Conservation (phyloP, 768 basidiomycete genomes). For the Lentinula edodes region DNA sequence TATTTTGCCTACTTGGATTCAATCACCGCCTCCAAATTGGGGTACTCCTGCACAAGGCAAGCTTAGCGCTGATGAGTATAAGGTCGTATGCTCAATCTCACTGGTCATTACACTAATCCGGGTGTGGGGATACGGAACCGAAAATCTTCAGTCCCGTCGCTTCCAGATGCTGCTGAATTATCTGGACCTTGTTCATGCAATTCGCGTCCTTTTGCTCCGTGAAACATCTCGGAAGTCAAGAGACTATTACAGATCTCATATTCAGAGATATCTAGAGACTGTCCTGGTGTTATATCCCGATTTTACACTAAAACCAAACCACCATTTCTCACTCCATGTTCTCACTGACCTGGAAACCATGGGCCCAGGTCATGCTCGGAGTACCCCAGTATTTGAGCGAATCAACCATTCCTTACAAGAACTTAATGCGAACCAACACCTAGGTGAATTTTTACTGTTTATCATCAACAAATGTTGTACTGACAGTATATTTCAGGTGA, state of each 20-base stretch:
- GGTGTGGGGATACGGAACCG: too few relatives aligned
- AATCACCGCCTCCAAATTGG: too few relatives aligned
- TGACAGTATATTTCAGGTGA: background rate
- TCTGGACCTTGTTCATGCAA: background rate
- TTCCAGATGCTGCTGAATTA: background rate
- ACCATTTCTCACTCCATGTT: background rate
- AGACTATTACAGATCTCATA: background rate
- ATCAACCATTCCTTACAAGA: background rate
- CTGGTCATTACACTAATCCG: too few relatives aligned
- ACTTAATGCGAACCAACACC: background rate
- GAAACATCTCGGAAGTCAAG: too few relatives aligned
- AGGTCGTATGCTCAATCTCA: too few relatives aligned
- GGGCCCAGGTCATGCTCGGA: background rate
- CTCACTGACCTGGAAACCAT: background rate
- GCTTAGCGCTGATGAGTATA: background rate
- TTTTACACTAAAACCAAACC: background rate
- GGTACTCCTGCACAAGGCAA: too few relatives aligned
- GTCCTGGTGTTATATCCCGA: background rate
- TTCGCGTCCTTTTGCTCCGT: background rate
- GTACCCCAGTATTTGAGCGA: background rate
- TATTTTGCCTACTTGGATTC: background rate
- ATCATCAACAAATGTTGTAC: background rate
- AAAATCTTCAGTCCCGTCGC: background rate
- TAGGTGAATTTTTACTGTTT: background rate
- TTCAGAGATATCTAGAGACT: background rate